Evolutionary conservation across 352 stramenopile genomes (phyloP), one percentile per base, ranked within the genome.

Genomic region (Phytophthora fragariae): DNA sequence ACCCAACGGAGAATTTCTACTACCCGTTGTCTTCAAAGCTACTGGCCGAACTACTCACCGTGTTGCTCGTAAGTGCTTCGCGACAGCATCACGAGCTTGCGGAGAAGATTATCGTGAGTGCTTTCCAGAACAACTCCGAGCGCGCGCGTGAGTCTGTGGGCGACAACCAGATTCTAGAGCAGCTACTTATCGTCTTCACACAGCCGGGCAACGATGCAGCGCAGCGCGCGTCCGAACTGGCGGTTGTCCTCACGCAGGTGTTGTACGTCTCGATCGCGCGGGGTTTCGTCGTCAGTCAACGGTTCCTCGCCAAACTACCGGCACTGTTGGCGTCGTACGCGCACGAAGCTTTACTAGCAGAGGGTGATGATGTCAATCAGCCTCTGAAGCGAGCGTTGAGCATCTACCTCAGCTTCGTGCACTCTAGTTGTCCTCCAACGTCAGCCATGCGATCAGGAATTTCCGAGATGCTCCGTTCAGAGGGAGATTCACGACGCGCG

Each of bases 81-180:
- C 66, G 66, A 1, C 68, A 77, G 10, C 84, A 91, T 65, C 57
- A 58, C 5, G 49, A 79, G 0, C 73, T 81, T 7, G 80, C 83
- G 35, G 81, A 92, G 56, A 53, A 64, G 17, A 65, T 91, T 6
- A 76, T 93, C 2, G 80, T 92, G 17, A 75, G 61, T n/a, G 83
- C 86, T 4, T 93, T 93, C 53, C 62, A 74, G 3, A 69, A 84
- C 2, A 70, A 87, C 11, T 47, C 71, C 0, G 60, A 76, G 0
- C 63, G 79, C 15, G 80, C 88, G 24, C 80, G 78, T 5, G 54
- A 68, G 17, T 86, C 81, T 3, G 85, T 92, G 27, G 81, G 69
- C 11, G 83, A 81, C 7, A 89, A 80, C 55, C 81, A 92, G 33
- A 90, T 92, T 53, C 76, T 93, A 0, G 84, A 93, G 63, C 86